A percentile compares a stretch with the other conserved stretches of the same genome.
phyloP scores from a whole-genome alignment of 2,329 filamentous ascomycete genomes.

The Fusarium coffeatum region DNA sequence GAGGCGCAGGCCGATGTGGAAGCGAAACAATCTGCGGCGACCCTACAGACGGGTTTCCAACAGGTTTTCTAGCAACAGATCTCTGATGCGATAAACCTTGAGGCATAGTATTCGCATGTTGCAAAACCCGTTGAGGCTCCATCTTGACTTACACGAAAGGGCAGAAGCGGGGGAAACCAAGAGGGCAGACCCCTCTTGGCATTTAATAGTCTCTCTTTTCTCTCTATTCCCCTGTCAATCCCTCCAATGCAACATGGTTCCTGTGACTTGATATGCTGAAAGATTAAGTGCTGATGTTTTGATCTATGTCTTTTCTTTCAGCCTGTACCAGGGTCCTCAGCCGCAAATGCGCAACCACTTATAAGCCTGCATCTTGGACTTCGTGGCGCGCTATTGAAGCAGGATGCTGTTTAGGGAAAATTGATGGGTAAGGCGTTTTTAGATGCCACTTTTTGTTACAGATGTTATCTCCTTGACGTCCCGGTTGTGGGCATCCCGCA shows the following conservation, averaged over 20 bases:
- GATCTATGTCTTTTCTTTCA: conserved; percentile 12
- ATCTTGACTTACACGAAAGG: conserved; percentile 22
- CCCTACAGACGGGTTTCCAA: not conserved
- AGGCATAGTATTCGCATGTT: conserved; percentile 7
- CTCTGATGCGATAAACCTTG: conserved; percentile 29
- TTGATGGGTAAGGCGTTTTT: conserved; percentile 12
- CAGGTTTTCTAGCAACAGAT: conserved; percentile 28
- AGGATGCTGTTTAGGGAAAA: conserved; percentile 10
- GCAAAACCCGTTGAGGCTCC: conserved; percentile 24
- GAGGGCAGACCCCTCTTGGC: conserved; percentile 31
- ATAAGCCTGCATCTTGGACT: not conserved
- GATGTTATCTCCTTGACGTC: not conserved
- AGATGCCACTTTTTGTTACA: not conserved
- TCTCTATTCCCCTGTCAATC: conserved; percentile 15
- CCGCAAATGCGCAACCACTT: conserved; percentile 33
- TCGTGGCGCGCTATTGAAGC: conserved; percentile 36
- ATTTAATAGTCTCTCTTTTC: not conserved
- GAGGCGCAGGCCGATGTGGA: conserved; percentile 18
- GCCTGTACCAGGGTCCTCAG: conserved; percentile 24
- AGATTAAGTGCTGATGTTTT: not conserved
- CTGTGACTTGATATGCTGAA: conserved; percentile 5
- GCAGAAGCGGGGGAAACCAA: conserved; percentile 15
- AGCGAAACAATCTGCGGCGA: conserved; percentile 14
- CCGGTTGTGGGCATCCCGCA: rapidly evolving
- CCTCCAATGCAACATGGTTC: conserved; percentile 2